A percentile compares a stretch with the other conserved stretches of the same genome.
Conservation (phyloP, 1,284 basidiomycete species). For the Cerrena zonata region DNA sequence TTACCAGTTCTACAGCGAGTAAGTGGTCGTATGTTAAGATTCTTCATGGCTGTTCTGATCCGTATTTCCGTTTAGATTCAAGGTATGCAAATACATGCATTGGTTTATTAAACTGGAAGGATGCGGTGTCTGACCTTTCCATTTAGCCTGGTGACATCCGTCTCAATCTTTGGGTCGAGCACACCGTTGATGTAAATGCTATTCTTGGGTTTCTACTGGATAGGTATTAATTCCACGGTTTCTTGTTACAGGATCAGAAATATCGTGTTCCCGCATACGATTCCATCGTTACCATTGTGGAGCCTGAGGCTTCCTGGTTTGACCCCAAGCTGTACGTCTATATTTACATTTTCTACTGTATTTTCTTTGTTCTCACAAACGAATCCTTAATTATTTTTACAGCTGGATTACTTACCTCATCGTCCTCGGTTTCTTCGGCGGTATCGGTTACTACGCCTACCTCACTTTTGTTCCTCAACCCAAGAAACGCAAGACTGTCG, state of each 20-base stretch:
- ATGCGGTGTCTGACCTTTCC: slow-evolving; percentile 4
- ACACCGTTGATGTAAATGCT: slow-evolving; percentile 53
- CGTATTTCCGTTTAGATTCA: slow-evolving; percentile 42
- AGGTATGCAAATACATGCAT: slow-evolving; percentile 35
- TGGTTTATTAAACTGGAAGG: too few relatives aligned
- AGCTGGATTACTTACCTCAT: slow-evolving; percentile 77
- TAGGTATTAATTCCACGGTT: too few relatives aligned
- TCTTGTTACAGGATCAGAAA: slow-evolving; percentile 44
- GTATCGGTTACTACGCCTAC: slow-evolving; percentile 65
- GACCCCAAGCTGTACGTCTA: slow-evolving; percentile 72
- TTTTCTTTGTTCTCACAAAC: slow-evolving; percentile 7
- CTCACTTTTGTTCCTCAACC: slow-evolving; percentile 58
- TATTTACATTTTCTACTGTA: background rate
- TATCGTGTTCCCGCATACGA: slow-evolving; percentile 72
- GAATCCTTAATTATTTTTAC: too few relatives aligned
- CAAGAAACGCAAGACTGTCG: slow-evolving; percentile 38
- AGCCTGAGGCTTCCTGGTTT: slow-evolving; percentile 73
- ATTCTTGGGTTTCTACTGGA: slow-evolving; percentile 7
- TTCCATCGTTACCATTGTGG: slow-evolving; percentile 75
- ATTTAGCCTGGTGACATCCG: slow-evolving; percentile 72
- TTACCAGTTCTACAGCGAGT: slow-evolving; percentile 82
- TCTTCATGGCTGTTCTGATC: background rate
- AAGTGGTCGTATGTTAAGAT: slow-evolving; percentile 29
- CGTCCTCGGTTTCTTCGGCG: slow-evolving; percentile 59
- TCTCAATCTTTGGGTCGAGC: slow-evolving; percentile 75